Evolutionary conservation across 495 filamentous ascomycete species (phyloP), one percentile per base, ranked within the genome.

Genomic region (Aspergillus haitiensis): DNA sequence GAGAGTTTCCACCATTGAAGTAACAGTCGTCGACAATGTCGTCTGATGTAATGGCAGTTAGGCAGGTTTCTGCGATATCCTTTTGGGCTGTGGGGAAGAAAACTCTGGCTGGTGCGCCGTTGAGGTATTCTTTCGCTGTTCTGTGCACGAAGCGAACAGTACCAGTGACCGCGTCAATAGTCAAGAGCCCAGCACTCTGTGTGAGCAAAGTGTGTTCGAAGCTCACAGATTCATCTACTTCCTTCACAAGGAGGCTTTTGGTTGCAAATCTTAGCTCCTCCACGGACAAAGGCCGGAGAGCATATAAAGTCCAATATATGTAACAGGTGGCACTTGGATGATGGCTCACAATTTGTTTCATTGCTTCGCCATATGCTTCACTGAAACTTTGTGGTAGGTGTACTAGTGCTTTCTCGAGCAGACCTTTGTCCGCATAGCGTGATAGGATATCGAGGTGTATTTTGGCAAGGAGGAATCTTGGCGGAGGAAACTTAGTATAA

Each of bases 11-110:
- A 12, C 59, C 16, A 9, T 63, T 71, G 1, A 48, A 39, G 27
- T 75, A 75, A 34, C 73, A 75, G 2, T 74, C 71, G 53, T 73
- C 73, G 0, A 75, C 60, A 7, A 72, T 66, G 15, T 75, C 73
- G 53, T 75, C 73, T 0, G 63, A 32, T 1, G 56, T 69, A 9
- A 75, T 70, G 0, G 55, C 42, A 0, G 67, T 59, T 6, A 75
- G 56, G 34, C 73, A 75, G 4, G 46, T 34, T 6, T 75, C 68
- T 1, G 73, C 70, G 11, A 75, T 75, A 0, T 74, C 39, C n/a
- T 65, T 69, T 15, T 70, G 55, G 4, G 73, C 73, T 8, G 58
- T 49, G 0, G 73, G 68, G 31, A 75, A 75, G 48, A 75, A 72
- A 0, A 73, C 69, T 3, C 71, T 53, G 7, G 73, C 60, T 10